Base-by-base conservation (phyloP, 257 asterid species). In the Jacaranda mimosifolia region DNA sequence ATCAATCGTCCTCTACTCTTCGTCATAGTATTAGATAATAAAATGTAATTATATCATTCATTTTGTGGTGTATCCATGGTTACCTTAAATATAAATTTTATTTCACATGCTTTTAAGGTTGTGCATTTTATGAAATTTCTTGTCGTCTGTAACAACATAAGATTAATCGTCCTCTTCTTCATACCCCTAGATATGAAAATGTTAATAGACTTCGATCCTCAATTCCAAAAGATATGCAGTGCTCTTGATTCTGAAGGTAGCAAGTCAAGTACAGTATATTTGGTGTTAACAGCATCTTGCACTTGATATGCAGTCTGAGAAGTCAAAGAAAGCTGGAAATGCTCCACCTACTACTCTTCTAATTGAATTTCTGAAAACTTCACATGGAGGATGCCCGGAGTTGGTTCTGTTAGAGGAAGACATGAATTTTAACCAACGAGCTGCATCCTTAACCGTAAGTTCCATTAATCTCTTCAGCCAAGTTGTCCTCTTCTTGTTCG, bases 281-380 rank as follows among this genome's bases (percentile, higher is more conserved):
- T 57, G 40, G 12, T 46, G 26, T 72, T 53, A n/a, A 53, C 68
- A 3, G 42, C 64, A 69, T 81, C 77, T 45, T 68, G 70, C 42
- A 21, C 82, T 55, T 80, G 77, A 69, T 80, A 46, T 82, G 87
- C 92, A 91, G 98, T 93, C 98, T 13, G 97, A 90, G 81, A 95
- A 91, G 89, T 95, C 97, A 63, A 95, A 90, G 87, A 92, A 89
- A 81, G 87, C 90, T 74, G 99, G 99, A 84, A 83, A 88, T 80
- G 74, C 85, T 66, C 91, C 97, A 58, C 83, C 97, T 1, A 86
- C 87, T 5, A 84, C 88, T 76, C 88, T 84, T 76, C 65, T 92
- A 64, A 75, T 87, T n/a, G 91, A 88, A 36, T 89, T 88, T 72
- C 76, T 94, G 55, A 86, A 77, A 82, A 73, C 84, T 72, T 85